phyloP scores from a whole-genome alignment of 1,139 yeast species.

The Hansenula anomala region DNA sequence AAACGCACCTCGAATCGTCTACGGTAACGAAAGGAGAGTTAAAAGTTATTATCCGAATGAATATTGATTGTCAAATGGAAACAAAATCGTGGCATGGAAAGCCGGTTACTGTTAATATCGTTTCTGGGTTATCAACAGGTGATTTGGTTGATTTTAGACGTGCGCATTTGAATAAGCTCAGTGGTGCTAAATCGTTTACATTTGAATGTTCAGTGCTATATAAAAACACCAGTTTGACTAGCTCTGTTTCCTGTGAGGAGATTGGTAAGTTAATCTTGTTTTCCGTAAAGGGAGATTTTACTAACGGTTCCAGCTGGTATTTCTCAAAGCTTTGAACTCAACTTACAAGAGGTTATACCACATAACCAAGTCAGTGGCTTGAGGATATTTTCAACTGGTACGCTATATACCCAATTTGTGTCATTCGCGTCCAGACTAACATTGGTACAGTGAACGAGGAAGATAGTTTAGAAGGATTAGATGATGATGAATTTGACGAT shows the following conservation, averaged over 20 bases:
- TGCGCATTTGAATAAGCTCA: conserved; percentile 27
- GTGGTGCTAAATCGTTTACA: conserved; percentile 24
- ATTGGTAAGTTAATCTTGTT: conserved; percentile 20
- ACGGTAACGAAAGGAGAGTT: conserved; percentile 9
- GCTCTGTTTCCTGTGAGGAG: conserved; percentile 31
- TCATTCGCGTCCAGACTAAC: too few species aligned
- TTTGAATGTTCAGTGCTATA: conserved; percentile 20
- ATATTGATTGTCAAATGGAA: conserved; percentile 16
- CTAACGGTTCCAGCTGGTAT: conserved; percentile 9
- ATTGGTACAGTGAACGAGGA: neutral
- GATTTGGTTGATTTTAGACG: conserved; percentile 36
- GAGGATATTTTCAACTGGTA: too few species aligned
- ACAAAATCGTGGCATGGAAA: conserved; percentile 30
- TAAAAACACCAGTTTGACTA: conserved; percentile 20
- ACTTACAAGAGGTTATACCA: neutral
- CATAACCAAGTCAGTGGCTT: neutral
- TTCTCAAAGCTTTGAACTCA: neutral
- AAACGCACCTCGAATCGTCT: conserved; percentile 10
- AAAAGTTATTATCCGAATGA: conserved; percentile 22
- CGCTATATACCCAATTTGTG: neutral
- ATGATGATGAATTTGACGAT: conserved; percentile 25
- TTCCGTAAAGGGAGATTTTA: neutral
- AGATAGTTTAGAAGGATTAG: neutral
- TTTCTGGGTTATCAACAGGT: conserved; percentile 26
- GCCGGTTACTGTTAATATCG: conserved; percentile 23